Percentiles rank a stretch among this genome's conserved stretches.
Evolutionary conservation across 2,329 filamentous ascomycete genomes (phyloP).

Genomic region (Cladophialophora chaetospira): DNA sequence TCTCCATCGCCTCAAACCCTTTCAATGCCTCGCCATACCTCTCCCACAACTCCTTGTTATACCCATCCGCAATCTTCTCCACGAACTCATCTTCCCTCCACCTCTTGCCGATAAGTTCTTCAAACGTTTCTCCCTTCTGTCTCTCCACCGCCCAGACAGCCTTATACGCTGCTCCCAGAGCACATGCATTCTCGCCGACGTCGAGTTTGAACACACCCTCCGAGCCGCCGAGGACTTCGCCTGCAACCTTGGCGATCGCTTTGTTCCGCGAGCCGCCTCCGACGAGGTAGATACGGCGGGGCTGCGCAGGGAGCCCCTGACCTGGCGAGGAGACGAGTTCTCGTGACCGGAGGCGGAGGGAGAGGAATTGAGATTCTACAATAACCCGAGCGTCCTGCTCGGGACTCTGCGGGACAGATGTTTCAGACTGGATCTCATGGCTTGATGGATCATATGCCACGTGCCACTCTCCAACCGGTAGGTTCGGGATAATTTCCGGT

Average conservation of each 20-base stretch:
- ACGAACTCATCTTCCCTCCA: conserved; percentile 87
- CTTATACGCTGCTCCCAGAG: conserved; percentile 91
- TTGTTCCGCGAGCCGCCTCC: conserved; percentile 88
- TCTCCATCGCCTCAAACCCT: conserved; percentile 77
- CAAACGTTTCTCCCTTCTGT: conserved; percentile 77
- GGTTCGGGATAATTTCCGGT: conserved; percentile 93
- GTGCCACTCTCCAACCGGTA: conserved; percentile 82
- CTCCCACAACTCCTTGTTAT: conserved; percentile 72
- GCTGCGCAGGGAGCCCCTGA: conserved; percentile 71
- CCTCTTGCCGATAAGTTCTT: conserved; percentile 77
- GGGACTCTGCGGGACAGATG: conserved; percentile 56
- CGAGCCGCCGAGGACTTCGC: conserved; percentile 81
- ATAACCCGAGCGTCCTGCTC: conserved; percentile 80
- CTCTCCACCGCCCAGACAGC: conserved; percentile 80
- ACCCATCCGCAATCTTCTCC: conserved; percentile 79
- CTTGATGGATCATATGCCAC: conserved; percentile 63
- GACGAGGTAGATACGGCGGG: conserved; percentile 87
- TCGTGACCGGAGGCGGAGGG: conserved; percentile 80
- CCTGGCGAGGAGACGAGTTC: conserved; percentile 67
- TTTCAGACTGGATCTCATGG: conserved; percentile 55
- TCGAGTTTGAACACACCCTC: conserved; percentile 94
- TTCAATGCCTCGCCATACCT: conserved; percentile 74
- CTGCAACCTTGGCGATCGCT: conserved; percentile 81
- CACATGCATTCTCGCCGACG: conserved; percentile 93
- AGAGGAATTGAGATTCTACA: conserved; percentile 92